phyloP scores from a whole-genome alignment of 1,284 basidiomycete species.

The Coriolopsis trogii region DNA sequence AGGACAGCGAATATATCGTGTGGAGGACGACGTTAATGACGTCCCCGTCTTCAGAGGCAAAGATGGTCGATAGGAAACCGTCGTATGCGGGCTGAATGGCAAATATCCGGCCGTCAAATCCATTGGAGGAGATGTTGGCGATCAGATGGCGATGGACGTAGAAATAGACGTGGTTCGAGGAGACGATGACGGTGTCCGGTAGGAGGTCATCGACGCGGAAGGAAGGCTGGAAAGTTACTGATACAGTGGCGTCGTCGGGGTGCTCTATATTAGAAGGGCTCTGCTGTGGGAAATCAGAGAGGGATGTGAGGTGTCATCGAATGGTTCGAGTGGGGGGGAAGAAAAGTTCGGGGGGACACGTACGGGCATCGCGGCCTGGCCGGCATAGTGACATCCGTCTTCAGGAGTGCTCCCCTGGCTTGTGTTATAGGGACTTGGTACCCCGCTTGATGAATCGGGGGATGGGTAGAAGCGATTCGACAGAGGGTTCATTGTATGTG shows the following conservation, averaged over 20 bases:
- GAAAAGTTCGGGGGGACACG: background rate
- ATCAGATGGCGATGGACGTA: constrained; percentile 39
- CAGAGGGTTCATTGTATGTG: constrained; percentile 3
- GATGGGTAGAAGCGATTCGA: background rate
- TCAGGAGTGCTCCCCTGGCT: background rate
- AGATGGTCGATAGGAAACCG: constrained; percentile 27
- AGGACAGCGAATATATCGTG: constrained; percentile 37
- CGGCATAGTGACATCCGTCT: background rate
- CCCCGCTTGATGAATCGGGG: background rate
- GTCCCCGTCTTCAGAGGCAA: constrained; percentile 33
- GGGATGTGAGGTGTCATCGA: too few species aligned
- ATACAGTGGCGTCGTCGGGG: constrained; percentile 45
- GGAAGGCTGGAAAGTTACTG: constrained; percentile 72
- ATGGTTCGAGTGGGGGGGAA: too few species aligned
- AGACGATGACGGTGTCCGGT: constrained; percentile 63
- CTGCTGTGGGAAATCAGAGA: background rate
- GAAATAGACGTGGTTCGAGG: constrained; percentile 72
- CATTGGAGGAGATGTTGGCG: constrained; percentile 35
- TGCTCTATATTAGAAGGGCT: constrained; percentile 2
- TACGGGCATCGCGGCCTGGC: constrained; percentile 1
- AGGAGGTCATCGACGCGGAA: constrained; percentile 51
- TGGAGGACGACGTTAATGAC: constrained; percentile 42
- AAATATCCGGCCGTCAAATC: constrained; percentile 34
- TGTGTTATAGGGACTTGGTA: background rate
- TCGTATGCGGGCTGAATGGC: constrained; percentile 8